Evolutionary conservation across 495 filamentous ascomycete species (phyloP).

Genomic region (Penicillium antarcticum): DNA sequence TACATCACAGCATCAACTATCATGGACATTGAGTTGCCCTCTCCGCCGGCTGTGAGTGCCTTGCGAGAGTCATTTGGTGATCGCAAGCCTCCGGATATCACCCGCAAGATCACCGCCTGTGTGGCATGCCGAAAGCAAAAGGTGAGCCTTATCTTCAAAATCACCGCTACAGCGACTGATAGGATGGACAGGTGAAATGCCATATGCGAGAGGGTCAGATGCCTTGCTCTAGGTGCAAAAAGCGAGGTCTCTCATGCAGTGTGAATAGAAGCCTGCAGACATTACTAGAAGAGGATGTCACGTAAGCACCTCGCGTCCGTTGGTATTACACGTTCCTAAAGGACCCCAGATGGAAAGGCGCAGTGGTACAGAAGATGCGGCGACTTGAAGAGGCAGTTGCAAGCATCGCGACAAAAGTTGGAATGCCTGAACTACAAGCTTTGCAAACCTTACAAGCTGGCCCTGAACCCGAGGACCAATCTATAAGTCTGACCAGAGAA

Average conservation of each 20-base stretch:
- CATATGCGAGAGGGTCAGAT: slow-evolving; percentile 36
- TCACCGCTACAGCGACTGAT: background rate
- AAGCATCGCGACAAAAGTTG: slow-evolving; percentile 18
- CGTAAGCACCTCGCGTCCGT: slow-evolving; percentile 13
- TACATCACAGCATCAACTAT: background rate
- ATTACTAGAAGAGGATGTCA: slow-evolving; percentile 31
- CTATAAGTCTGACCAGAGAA: slow-evolving; percentile 6
- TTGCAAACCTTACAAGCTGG: background rate
- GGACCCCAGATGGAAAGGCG: slow-evolving; percentile 28
- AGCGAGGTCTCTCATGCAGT: slow-evolving; percentile 27
- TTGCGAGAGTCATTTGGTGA: slow-evolving; percentile 34
- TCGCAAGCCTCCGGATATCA: slow-evolving; percentile 34
- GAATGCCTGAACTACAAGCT: slow-evolving; percentile 19
- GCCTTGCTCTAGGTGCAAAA: slow-evolving; percentile 29
- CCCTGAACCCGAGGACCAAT: slow-evolving; percentile 4
- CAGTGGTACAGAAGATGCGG: slow-evolving; percentile 20
- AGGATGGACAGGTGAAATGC: slow-evolving; percentile 35
- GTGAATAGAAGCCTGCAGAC: slow-evolving; percentile 37
- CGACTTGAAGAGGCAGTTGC: slow-evolving; percentile 24
- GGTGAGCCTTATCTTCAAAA: slow-evolving; percentile 8
- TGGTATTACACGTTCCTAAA: background rate
- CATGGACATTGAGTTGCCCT: slow-evolving; percentile 16
- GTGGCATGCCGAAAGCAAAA: slow-evolving; percentile 40
- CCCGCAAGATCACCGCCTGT: slow-evolving; percentile 37
- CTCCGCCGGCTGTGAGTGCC: slow-evolving; percentile 20